Base-by-base conservation (phyloP, 495 filamentous ascomycete genomes). In the Cudoniella acicularis region DNA sequence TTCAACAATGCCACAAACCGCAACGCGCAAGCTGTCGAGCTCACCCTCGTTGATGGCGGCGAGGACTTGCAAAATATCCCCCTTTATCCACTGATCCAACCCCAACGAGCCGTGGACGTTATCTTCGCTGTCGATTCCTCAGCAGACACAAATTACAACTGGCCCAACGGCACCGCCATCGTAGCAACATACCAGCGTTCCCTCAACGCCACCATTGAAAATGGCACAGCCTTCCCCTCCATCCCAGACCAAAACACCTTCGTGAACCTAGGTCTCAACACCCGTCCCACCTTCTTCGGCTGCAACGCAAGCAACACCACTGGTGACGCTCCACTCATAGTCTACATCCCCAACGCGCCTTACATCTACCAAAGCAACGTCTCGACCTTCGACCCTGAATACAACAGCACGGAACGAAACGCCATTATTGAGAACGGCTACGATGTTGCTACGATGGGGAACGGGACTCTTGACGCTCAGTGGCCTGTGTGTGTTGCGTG, bases 111-210 rank as follows among this genome's bases (percentile, higher is more conserved):
- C 43, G 86, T 98, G 51, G 94, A 97, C 69, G 88, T 96, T 22
- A 91, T 97, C 69, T 96, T 97, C 69, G 93, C 92, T 21, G 75
- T 96, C 61, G 93, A 98, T 72, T 85, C 83, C 47, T 91, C 87
- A 8, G 92, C 90, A 27, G 92, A 97, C 71, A 93, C 87, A 0
- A 69, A 72, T 10, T 77, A 76, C 60, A 78, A 73, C 73, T 97
- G 90, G 89, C 93, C 93, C 48, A 95, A 96, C 72, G 93, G 90
- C 30, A 90, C 91, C 10, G 77, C 89, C 9, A 69, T 96, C 3
- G 84, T 92, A 10, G 89, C 91, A 20, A 91, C 89, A 25, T 96
- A 94, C 74, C 75, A 89, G 65, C 90, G 93, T 50, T 84, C 83
- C 56, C 60, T 83, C 11, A 80, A 80, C 62, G 59, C 59, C 11